Conservation (phyloP, 305 asterid species). For the Euphrasia arctica region DNA sequence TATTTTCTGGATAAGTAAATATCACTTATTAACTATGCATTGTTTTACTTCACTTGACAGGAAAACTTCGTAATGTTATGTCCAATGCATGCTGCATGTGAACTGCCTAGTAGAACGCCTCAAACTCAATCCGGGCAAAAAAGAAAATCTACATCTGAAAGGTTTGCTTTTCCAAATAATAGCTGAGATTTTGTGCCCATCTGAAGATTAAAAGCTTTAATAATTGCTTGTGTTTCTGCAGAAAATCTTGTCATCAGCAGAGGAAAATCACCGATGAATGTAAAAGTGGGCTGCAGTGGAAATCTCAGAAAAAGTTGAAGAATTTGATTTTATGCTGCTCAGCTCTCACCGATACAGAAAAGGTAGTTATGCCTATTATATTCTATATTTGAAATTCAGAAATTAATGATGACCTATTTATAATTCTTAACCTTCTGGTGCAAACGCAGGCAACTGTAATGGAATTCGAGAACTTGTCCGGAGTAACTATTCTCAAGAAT, state of each 20-base stretch:
- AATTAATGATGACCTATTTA: background rate
- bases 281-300: slow-evolving; percentile 44
- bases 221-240: slow-evolving; percentile 22
- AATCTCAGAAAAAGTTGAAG: slow-evolving; percentile 45
- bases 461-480: slow-evolving; percentile 49
- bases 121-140: slow-evolving; percentile 42
- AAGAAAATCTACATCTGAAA: slow-evolving; percentile 38
- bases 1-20: slow-evolving; percentile 2
- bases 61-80: slow-evolving; percentile 87
- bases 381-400: slow-evolving; percentile 8
- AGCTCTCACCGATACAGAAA: slow-evolving; percentile 61
- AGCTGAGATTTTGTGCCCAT: slow-evolving; percentile 11
- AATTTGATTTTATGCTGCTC: slow-evolving; percentile 71
- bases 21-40: slow-evolving; percentile 13
- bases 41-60: slow-evolving; percentile 36
- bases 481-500: slow-evolving; percentile 57
- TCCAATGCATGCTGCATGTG: slow-evolving; percentile 65
- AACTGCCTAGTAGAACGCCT: slow-evolving; percentile 59
- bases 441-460: slow-evolving; percentile 52
- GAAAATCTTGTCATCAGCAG: slow-evolving; percentile 36
- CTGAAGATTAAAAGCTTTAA: background rate
- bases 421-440: background rate
- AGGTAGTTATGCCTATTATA: slow-evolving; percentile 35
- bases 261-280: slow-evolving; percentile 31
- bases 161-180: slow-evolving; percentile 34